A percentile compares a stretch with the other conserved stretches of the same genome.
Evolutionary conservation across 2,329 filamentous ascomycete genomes (phyloP).

Genomic region (Aspergillus ruber): DNA sequence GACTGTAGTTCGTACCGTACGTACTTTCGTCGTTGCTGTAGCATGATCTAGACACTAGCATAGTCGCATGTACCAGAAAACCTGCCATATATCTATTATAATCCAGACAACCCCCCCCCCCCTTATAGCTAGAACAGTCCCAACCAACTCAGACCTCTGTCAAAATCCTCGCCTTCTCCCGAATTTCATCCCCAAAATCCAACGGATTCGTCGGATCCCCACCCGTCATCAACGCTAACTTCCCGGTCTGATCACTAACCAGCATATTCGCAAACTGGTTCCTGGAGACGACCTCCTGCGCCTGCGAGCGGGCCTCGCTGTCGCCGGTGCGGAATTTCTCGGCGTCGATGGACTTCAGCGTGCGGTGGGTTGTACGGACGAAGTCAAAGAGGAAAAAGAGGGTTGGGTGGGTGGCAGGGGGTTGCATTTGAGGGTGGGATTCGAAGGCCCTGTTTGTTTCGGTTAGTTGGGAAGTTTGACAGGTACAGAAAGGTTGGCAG

Average conservation of each 20-base stretch:
- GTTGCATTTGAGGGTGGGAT: constrained; percentile 27
- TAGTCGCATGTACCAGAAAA: too few species aligned
- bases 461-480: neutral
- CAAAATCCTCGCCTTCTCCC: constrained; percentile 16
- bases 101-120: too few species aligned
- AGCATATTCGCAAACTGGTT: constrained; percentile 22
- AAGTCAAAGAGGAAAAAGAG: constrained; percentile 58
- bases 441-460: constrained; percentile 21
- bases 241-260: constrained; percentile 21
- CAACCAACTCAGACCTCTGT: constrained; percentile 4
- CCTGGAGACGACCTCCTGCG: constrained; percentile 21
- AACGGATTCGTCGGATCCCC: constrained; percentile 16
- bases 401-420: constrained; percentile 21
- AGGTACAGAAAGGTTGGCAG: neutral
- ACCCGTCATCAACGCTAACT: constrained; percentile 24
- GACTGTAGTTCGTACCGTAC: too few species aligned
- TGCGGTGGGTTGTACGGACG: constrained; percentile 59
- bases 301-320: constrained; percentile 5
- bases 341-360: constrained; percentile 18
- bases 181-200: constrained; percentile 24
- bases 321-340: constrained; percentile 19
- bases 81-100: too few species aligned
- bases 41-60: too few species aligned
- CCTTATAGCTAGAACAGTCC: too few species aligned
- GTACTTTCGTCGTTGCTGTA: too few species aligned